phyloP scores from a whole-genome alignment of 2,329 filamentous ascomycete genomes.

The Pyrenophora teres region DNA sequence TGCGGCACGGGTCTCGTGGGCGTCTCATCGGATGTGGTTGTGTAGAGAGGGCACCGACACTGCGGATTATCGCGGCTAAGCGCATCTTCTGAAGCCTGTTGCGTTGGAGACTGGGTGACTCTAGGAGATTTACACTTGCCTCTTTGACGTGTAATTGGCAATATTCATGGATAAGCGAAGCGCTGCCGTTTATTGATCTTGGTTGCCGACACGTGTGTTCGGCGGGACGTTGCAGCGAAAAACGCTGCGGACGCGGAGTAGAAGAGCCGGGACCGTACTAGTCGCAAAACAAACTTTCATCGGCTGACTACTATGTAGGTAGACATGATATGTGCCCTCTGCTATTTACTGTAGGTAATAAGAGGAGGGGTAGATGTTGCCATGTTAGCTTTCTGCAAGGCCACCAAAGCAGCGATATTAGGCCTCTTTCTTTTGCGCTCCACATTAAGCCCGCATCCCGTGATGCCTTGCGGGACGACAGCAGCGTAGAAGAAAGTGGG shows the following conservation, averaged over 20 bases:
- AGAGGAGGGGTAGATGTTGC: conserved; percentile 31
- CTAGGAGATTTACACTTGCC: neutral
- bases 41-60: neutral
- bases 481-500: neutral
- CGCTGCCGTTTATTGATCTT: conserved; percentile 8
- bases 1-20: conserved; percentile 7
- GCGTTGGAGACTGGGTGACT: conserved; percentile 2
- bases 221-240: conserved; percentile 12
- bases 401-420: conserved; percentile 31
- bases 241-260: conserved; percentile 11
- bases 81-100: conserved; percentile 3
- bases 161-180: conserved; percentile 5
- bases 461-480: conserved; percentile 6
- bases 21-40: conserved; percentile 2
- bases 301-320: too few species aligned
- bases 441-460: conserved; percentile 10
- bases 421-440: conserved; percentile 20
- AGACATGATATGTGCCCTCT: conserved; percentile 13
- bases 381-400: conserved; percentile 30
- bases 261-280: conserved; percentile 8
- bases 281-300: conserved; percentile 23
- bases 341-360: conserved; percentile 16
- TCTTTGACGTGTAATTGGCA: conserved; percentile 1
- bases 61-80: neutral
- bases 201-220: conserved; percentile 15